Evolutionary conservation across 1,284 basidiomycete genomes (phyloP).

Genomic region (Trichosporon sp.): DNA sequence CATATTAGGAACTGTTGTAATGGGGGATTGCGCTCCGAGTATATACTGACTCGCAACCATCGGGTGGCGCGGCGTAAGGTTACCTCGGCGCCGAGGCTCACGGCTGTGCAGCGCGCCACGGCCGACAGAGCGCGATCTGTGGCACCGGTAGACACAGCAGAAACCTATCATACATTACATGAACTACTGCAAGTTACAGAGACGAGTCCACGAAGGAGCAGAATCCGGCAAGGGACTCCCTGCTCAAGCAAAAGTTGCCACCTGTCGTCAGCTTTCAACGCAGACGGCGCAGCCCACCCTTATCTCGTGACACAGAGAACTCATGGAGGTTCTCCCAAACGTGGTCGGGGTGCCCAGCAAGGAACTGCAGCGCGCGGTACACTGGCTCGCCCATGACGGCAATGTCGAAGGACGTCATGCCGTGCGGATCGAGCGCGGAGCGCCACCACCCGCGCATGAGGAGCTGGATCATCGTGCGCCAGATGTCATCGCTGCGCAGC

Average conservation of each 20-base stretch:
- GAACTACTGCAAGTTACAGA: constrained; percentile 14
- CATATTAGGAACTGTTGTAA: neutral
- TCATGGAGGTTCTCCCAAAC: neutral
- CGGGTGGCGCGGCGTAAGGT: too few species aligned
- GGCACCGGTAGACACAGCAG: neutral
- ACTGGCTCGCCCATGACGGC: neutral
- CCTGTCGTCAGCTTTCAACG: neutral
- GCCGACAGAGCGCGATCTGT: too few species aligned
- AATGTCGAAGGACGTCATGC: neutral
- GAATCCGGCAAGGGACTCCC: neutral
- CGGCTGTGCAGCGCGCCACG: too few species aligned
- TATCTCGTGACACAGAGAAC: neutral
- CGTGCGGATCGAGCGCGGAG: neutral
- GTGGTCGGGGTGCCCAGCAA: neutral
- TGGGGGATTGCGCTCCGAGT: neutral
- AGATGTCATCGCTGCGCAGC: neutral
- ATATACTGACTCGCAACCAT: neutral
- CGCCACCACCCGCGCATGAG: neutral
- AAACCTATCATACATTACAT: constrained; percentile 29
- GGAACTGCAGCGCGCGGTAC: neutral
- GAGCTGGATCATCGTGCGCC: neutral
- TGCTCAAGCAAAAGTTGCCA: constrained; percentile 2
- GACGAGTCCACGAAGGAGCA: neutral
- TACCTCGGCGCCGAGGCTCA: too few species aligned
- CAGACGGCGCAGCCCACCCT: neutral